Base-by-base conservation (phyloP, 1,139 yeast species). In the Suhomyces yuchorum region DNA sequence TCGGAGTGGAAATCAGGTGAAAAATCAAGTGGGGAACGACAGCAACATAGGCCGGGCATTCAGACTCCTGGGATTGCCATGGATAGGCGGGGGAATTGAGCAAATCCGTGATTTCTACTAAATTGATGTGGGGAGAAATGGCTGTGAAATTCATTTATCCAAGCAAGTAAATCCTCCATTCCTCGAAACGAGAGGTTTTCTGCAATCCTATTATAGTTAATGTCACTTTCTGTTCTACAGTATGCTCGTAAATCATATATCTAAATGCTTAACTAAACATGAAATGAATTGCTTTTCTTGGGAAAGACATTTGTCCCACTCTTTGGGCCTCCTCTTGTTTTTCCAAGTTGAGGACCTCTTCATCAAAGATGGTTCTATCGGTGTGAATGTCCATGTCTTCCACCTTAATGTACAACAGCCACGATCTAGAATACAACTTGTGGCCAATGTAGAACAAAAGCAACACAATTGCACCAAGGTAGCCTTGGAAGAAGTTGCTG, bases 341-440 rank as follows among this genome's bases (percentile, higher is more conserved):
- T 57, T 72, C 77, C 54, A 72, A 61, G 41, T 59, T 65, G 55
- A 72, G 63, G 8, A 71, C 59, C 52, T 71, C 77, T 48, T 67
- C 67, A 53, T 72, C 77, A 43, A 69, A 71, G 8, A 70, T 61
- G 26, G 71, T 66, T 55, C 77, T 59, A 48, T 67, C 71, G 39
- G 62, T 50, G 50, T 65, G 55, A 30, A 72, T 61, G 48, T 72
- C 76, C 47, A 72, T 71, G 28, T 72, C 74, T 40, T 65, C 58
- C 23, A 65, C 56, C 42, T 59, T 67, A 47, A 69, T 62, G 51
- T 46, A 67, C 28, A 64, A 55, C 47, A 53, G 56, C 75, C 75
- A 71, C 50, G 65, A 65, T 47, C 66, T 62, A 23, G 67, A 59
- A 55, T 58, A 71, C 38, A 68, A 35, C 59, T 71, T 71, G 59